Percentiles rank a stretch among this genome's conserved stretches.
Conservation (phyloP, 2,329 filamentous ascomycete genomes). For the Venturia oleaginea region DNA sequence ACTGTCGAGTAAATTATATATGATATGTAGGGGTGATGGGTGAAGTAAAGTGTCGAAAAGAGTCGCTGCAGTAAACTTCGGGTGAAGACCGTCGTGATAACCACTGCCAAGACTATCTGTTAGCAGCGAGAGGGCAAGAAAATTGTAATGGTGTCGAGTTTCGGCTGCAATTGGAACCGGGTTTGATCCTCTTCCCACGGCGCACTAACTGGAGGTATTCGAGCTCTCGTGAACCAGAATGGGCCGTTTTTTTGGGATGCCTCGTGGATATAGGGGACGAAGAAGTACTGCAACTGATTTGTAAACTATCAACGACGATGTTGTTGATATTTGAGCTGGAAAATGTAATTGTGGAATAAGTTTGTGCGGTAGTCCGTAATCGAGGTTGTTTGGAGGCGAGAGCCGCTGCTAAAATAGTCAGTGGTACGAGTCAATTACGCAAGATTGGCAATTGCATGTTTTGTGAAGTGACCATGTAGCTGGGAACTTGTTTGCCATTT, state of each 20-base stretch:
- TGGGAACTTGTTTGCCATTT: constrained; percentile 1
- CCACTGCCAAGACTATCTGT: not conserved
- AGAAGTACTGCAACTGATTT: not conserved
- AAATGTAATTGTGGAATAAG: not conserved
- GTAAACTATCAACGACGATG: not conserved
- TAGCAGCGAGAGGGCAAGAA: not conserved
- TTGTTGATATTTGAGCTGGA: not conserved
- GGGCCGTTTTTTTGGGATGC: not conserved
- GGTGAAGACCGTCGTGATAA: not conserved
- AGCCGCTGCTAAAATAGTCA: not conserved
- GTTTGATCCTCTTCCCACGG: not conserved
- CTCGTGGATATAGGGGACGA: not conserved
- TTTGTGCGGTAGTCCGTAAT: not conserved
- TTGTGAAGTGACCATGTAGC: not conserved
- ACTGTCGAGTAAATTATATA: not conserved
- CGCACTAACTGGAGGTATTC: not conserved
- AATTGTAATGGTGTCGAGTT: not conserved
- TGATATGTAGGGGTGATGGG: not conserved
- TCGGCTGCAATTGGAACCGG: not conserved
- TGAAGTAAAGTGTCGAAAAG: not conserved
- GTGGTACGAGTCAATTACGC: not conserved
- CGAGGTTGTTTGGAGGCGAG: not conserved
- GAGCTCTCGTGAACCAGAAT: not conserved
- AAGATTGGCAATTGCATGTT: not conserved
- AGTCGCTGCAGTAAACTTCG: not conserved